phyloP scores from a whole-genome alignment of 169 alveolate species.

The Eimeria brunetti region DNA sequence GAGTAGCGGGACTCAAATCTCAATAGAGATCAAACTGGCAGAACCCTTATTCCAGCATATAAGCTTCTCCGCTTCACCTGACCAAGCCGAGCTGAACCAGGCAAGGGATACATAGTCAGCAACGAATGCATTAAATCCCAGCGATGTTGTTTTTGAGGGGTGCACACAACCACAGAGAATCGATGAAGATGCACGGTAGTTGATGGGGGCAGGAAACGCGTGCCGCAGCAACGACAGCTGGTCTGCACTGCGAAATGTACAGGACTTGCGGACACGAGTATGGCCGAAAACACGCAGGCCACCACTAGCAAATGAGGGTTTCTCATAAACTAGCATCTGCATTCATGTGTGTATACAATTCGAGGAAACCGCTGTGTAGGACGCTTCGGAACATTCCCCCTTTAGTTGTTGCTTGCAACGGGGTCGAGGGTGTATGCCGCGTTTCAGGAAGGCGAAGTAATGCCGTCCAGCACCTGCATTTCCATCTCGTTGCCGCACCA shows the following conservation, averaged over 20 bases:
- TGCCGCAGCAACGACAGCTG: neutral
- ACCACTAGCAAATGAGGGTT: neutral
- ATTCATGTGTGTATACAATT: neutral
- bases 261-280: neutral
- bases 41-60: constrained; percentile 28
- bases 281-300: neutral
- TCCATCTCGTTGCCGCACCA: constrained; percentile 10
- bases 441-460: constrained; percentile 19
- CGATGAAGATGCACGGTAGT: neutral
- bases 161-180: neutral
- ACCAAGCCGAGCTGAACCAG: neutral
- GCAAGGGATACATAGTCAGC: neutral
- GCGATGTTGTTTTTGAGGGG: neutral
- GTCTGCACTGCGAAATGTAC: neutral
- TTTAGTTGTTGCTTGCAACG: neutral
- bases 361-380: neutral
- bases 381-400: neutral
- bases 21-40: constrained; percentile 42
- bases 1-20: constrained; percentile 15
- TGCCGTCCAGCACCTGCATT: neutral
- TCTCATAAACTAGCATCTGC: neutral
- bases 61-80: neutral
- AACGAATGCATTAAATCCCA: neutral
- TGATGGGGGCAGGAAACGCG: neutral
- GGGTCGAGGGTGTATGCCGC: neutral